Base-by-base conservation (phyloP, 2,329 filamentous ascomycete species). In the Plectosphaerella cucumerina region DNA sequence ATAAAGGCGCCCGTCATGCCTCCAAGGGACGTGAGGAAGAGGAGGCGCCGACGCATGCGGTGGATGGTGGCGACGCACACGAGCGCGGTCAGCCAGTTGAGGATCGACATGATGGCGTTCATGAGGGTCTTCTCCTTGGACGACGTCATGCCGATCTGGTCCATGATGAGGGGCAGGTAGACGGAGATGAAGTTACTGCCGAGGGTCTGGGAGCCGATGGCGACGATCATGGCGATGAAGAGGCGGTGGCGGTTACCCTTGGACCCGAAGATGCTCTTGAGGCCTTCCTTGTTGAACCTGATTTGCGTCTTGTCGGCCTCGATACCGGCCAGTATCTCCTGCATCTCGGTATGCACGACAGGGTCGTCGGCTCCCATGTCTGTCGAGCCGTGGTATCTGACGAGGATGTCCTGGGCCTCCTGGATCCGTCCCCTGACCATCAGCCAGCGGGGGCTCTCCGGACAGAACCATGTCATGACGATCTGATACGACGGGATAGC, bases 351-450 rank as follows among this genome's bases (percentile, higher is more conserved):
- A 53, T n/a, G n/a, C 0, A 75, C 72, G 2, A 76, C 63, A 1
- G 70, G 67, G 12, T 73, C 65, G 12, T 62, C 53, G 0, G 59
- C 51, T 41, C 75, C 69, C 2, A 70, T 70, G 17, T 72, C 72
- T n/a, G n/a, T n/a, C n/a, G n/a, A n/a, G 1, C 70, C 66, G 41
- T 75, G 72, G 42, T 72, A 73, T 4, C 63, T 64, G 4, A 58
- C 62, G 2, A 75, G 61, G 10, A 75, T 65, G 9, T 63, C 60
- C 26, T 60, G 62, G 5, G 72, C 69, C 23, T 72, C n/a, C n/a
- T n/a, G n/a, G n/a, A n/a, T n/a, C n/a, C n/a, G n/a, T n/a, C n/a
- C n/a, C n/a, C n/a, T n/a, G n/a, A n/a, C n/a, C n/a, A n/a, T n/a
- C 12, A 70, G 58, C 62, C 65, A 70, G 53, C 69, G 60, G 15